Conservation (phyloP, 2,329 filamentous ascomycete species). For the Pseudogymnoascus sp. region DNA sequence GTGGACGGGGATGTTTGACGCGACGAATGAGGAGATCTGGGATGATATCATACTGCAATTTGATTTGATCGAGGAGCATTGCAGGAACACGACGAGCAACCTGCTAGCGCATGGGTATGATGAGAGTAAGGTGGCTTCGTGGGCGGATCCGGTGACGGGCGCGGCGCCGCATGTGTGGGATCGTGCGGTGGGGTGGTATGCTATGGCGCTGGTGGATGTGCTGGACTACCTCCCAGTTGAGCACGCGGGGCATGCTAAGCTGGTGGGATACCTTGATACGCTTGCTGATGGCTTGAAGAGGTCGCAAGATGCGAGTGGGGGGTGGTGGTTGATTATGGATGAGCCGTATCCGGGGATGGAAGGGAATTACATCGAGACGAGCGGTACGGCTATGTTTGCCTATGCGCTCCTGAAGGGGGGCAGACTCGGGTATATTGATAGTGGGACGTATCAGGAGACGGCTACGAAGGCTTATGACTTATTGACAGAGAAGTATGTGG, state of each 20-base stretch:
- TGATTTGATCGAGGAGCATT: constrained; percentile 19
- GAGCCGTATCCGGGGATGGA: constrained; percentile 14
- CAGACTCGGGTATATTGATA: constrained; percentile 28
- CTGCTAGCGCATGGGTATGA: constrained; percentile 32
- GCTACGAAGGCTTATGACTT: constrained; percentile 17
- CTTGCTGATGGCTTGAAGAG: constrained; percentile 14
- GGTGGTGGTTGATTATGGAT: constrained; percentile 34
- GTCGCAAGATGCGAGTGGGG: constrained; percentile 21
- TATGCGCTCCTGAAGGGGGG: constrained; percentile 32
- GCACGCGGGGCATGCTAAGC: constrained; percentile 14
- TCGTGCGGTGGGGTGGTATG: constrained; percentile 32
- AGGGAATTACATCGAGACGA: constrained; percentile 33
- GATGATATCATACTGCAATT: constrained; percentile 25
- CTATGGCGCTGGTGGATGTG: constrained; percentile 31
- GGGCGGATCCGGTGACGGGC: constrained; percentile 30
- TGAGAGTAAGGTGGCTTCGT: constrained; percentile 26
- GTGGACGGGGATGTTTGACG: constrained; percentile 20
- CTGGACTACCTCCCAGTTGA: constrained; percentile 24
- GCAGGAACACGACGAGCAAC: constrained; percentile 19
- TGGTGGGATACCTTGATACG: constrained; percentile 9
- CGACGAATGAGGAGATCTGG: constrained; percentile 23
- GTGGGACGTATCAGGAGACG: constrained; percentile 11
- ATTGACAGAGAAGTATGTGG: constrained; percentile 13
- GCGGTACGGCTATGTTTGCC: constrained; percentile 31
- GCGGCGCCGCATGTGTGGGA: constrained; percentile 32